Base-by-base conservation (phyloP, 495 filamentous ascomycete species). In the Xylaria sp. region DNA sequence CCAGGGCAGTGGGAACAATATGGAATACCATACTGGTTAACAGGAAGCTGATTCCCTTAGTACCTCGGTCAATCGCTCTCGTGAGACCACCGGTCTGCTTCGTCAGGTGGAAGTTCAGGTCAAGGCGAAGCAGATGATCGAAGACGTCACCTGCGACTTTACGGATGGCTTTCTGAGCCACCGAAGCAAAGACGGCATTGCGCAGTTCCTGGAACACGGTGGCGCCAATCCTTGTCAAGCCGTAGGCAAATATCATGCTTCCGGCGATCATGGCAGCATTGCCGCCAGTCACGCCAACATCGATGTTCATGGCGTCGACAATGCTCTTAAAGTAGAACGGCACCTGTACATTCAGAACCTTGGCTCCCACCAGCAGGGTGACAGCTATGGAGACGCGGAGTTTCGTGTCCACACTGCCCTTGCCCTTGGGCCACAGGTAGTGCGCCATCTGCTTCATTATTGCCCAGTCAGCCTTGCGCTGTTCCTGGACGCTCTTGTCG, bases 241-340 rank as follows among this genome's bases (percentile, higher is more conserved):
- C 96, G 78, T 98, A 95, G 62, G 93, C 96, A 61, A 98, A 80
- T 67, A 99, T 95, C 89, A 97, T 93, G 44, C 93, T 89, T 0
- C 96, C 96, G 15, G 94, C 96, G 2, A 95, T 91, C 5, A 94
- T 95, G 74, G 90, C 91, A 24, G 93, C 97, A 0, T 93, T 97
- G 0, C 93, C 95, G 14, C 93, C 94, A 3, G 94, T 77, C 8
- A 90, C 85, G 4, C 89, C 88, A 80, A 98, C 93, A 78, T 98
- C 96, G 72, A 99, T 87, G 78, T 99, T 99, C 93, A 99, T 97
- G 26, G 91, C 90, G 79, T 99, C 96, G 55, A 99, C 92, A 73
- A 99, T 99, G 79, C 86, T 93, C 81, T 98, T 97, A 85, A 99
- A 98, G 84, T 97, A 99, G 81, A 99, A 99, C 5, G 96, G 96